A percentile compares a stretch with the other conserved stretches of the same genome.
These are phyloP conservation scores for Penicillium coprophilum DNA, from an alignment of 495 filamentous ascomycete species.

Conservation along the genomic window DNA sequence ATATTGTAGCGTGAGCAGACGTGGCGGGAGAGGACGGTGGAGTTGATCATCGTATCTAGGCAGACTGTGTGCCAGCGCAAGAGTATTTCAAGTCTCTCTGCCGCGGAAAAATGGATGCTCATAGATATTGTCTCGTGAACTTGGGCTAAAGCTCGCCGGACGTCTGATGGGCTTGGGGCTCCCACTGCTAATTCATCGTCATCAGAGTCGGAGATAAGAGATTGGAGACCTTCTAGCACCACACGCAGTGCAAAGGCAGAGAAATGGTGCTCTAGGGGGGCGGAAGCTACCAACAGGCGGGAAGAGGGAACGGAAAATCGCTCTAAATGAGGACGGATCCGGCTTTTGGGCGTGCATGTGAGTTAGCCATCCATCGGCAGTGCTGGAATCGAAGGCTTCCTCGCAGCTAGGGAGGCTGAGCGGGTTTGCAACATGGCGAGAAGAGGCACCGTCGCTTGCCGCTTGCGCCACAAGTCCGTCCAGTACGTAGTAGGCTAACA, in stretches of 20 bases:
- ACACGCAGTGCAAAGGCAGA: constrained; percentile 47
- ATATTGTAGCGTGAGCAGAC: constrained; percentile 45
- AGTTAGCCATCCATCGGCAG: constrained; percentile 44
- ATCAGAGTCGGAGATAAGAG: constrained; percentile 43
- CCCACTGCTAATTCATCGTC: constrained; percentile 43
- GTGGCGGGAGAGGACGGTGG: constrained; percentile 40
- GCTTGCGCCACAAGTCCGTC: constrained; percentile 50
- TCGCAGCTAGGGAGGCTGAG: constrained; percentile 44
- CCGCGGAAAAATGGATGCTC: constrained; percentile 38
- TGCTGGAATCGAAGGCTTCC: constrained; percentile 43
- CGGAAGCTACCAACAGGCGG: constrained; percentile 35
- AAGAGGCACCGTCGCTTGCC: constrained; percentile 45
- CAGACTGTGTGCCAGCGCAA: constrained; percentile 53
- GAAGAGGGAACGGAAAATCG: constrained; percentile 45
- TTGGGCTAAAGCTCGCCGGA: constrained; percentile 42
- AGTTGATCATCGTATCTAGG: constrained; percentile 47
- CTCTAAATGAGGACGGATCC: constrained; percentile 40
- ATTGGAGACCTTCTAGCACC: constrained; percentile 48
- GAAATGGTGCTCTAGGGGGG: constrained; percentile 35
- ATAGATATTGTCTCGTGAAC: constrained; percentile 43
- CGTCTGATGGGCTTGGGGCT: constrained; percentile 42
- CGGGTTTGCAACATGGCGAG: constrained; percentile 45
- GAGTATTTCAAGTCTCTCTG: constrained; percentile 44
- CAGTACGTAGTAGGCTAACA: constrained; percentile 48
- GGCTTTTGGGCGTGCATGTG: constrained; percentile 36